A percentile compares a stretch with the other conserved stretches of the same genome.
phyloP scores from a whole-genome alignment of 257 asterid species.

The Linderniella brevidens region DNA sequence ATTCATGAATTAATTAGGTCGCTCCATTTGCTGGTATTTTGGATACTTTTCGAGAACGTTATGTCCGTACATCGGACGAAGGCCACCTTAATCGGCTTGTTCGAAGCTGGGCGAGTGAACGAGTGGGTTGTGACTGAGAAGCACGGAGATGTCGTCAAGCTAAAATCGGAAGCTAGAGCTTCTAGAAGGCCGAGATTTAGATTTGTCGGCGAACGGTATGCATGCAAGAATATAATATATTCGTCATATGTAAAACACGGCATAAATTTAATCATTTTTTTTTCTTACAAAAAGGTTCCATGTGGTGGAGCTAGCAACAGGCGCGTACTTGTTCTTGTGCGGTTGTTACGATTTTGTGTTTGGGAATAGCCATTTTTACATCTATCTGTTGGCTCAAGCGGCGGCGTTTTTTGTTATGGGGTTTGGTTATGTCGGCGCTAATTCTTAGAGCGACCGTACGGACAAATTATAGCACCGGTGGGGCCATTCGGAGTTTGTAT shows the following conservation, averaged over 20 bases:
- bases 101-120: constrained; percentile 78
- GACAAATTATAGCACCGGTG: too few relatives aligned
- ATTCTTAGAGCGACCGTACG: too few relatives aligned
- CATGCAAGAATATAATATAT: neutral
- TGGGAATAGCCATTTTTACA: neutral
- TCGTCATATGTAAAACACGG: neutral
- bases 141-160: constrained; percentile 60
- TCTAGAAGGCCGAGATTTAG: constrained; percentile 29
- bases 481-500: too few relatives aligned
- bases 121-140: constrained; percentile 98
- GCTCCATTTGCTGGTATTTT: constrained; percentile 64
- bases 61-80: constrained; percentile 87
- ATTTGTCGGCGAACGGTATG: constrained; percentile 60
- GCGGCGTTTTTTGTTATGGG: constrained; percentile 2
- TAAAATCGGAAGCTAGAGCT: constrained; percentile 41
- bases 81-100: constrained; percentile 77
- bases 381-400: constrained; percentile 7
- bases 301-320: constrained; percentile 4
- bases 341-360: constrained; percentile 6
- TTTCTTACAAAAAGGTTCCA: neutral
- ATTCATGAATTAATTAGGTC: constrained; percentile 21
- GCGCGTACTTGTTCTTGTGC: constrained; percentile 6
- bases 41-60: constrained; percentile 92
- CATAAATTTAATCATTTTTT: neutral
- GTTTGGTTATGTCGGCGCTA: constrained; percentile 4